Evolutionary conservation across 306 rosid genomes (phyloP), one percentile per base, ranked within the genome.

Genomic region (Glycyrrhiza uralensis): DNA sequence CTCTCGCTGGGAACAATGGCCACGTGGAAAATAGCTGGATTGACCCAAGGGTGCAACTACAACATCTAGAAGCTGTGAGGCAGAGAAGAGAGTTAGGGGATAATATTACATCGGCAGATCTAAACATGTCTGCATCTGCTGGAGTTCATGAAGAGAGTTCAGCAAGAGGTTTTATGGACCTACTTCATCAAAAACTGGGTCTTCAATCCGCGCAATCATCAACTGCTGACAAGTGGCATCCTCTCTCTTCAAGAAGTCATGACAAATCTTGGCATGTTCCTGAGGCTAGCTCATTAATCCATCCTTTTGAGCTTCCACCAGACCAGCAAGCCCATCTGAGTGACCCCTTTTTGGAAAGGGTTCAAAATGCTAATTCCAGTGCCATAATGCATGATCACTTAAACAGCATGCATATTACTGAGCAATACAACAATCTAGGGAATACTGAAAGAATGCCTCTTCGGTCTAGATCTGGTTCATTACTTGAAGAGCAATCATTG

Each of bases 111-210:
- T 65, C 71, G n/a, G 41, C 79, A 45, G 88, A 84, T 75, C 46
- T 83, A 24, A 78, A 73, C 85, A 58, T 71, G 4, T 35, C 85
- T 81, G 77, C 76, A 19, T 83, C 87, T 47, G 30, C 76, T 14
- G 86, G 75, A 15, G 64, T 66, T 79, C 83, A 83, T 28, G 84
- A 71, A 17, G 86, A 80, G 33, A 78, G 80, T 74, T 81, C 92
- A 22, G 69, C 74, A 11, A 77, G 81, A 28, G 72, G 70, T 79
- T 77, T 85, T 28, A 46, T 69, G 75, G 90, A 83, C 64, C 82
- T 85, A 55, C 82, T 84, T 62, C 81, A 81, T 72, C 84, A 84
- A 41, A 83, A 84, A 50, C 12, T 84, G 65, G 84, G 82, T 63
- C 82, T 76, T 41, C 90, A 52, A 47, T 66, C 81, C 14, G 2